Evolutionary conservation across 2,329 filamentous ascomycete genomes (phyloP).

Genomic region (Calonectria hawksworthii): DNA sequence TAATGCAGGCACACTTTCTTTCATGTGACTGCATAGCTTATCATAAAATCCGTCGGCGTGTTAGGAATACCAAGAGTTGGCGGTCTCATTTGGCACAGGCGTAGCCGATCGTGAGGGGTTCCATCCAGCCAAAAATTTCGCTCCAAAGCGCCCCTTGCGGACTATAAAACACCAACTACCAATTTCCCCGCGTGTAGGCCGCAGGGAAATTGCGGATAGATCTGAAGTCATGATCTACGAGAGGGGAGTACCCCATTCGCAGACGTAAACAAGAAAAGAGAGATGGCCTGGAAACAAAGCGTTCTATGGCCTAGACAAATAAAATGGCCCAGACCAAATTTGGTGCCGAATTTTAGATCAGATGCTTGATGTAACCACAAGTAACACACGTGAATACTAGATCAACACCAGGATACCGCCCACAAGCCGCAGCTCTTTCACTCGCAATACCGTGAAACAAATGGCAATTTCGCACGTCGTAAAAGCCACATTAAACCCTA

Average conservation of each 20-base stretch:
- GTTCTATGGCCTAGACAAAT: background rate
- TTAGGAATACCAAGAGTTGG: background rate
- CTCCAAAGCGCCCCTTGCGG: background rate
- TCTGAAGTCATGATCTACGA: background rate
- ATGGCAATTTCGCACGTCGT: too few relatives aligned
- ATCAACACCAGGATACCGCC: background rate
- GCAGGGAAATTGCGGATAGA: background rate
- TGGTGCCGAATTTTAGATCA: background rate
- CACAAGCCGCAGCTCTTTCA: background rate
- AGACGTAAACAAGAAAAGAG: background rate
- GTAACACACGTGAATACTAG: background rate
- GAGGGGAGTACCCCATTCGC: background rate
- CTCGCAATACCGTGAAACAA: background rate
- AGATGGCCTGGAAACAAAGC: background rate
- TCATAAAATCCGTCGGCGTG: background rate
- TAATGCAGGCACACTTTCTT: conserved; percentile 2
- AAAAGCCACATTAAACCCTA: too few relatives aligned
- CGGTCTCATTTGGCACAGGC: background rate
- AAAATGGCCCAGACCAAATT: background rate
- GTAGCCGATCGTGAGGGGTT: background rate
- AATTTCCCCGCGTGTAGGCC: too few relatives aligned
- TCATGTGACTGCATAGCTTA: background rate
- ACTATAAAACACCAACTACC: background rate
- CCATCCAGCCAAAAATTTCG: background rate
- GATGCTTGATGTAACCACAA: background rate